Percentiles rank a stretch among this genome's conserved stretches.
Conservation (phyloP, 2,329 filamentous ascomycete species). For the Diaporthe sp. region DNA sequence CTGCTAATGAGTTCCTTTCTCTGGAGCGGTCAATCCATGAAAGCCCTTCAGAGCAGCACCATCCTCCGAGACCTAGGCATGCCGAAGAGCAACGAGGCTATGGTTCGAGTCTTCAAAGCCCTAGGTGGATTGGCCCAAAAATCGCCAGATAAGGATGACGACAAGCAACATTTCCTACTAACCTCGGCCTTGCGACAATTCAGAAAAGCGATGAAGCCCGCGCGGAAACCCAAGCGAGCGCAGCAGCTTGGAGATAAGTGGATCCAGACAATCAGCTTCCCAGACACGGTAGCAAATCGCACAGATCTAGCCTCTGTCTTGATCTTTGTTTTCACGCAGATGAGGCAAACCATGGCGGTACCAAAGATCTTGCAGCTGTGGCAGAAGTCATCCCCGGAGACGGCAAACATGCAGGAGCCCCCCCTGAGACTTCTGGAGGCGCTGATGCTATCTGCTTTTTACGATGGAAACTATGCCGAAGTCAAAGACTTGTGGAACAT, state of each 20-base stretch:
- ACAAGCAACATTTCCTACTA: slow-evolving; percentile 47
- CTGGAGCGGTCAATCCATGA: slow-evolving; percentile 57
- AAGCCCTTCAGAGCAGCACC: slow-evolving; percentile 57
- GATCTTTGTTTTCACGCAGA: slow-evolving; percentile 57
- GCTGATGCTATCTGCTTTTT: slow-evolving; percentile 76
- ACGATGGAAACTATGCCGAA: slow-evolving; percentile 68
- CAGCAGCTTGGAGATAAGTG: slow-evolving; percentile 27
- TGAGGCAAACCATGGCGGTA: slow-evolving; percentile 53
- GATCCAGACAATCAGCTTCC: slow-evolving; percentile 44
- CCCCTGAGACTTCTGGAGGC: slow-evolving; percentile 72
- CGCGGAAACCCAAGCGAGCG: neutral
- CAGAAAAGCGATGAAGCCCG: slow-evolving; percentile 47
- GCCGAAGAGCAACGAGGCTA: slow-evolving; percentile 57
- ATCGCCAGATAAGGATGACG: slow-evolving; percentile 21
- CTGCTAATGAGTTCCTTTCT: slow-evolving; percentile 67
- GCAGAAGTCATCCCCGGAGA: slow-evolving; percentile 60
- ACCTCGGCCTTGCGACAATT: slow-evolving; percentile 53
- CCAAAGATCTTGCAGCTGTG: slow-evolving; percentile 63
- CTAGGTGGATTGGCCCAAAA: slow-evolving; percentile 45
- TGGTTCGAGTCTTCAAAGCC: slow-evolving; percentile 59
- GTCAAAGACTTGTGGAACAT: slow-evolving; percentile 78
- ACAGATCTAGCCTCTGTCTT: slow-evolving; percentile 57
- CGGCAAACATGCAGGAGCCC: slow-evolving; percentile 46
- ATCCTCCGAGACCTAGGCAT: slow-evolving; percentile 60
- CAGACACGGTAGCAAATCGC: slow-evolving; percentile 47